Conservation (phyloP, 1,284 basidiomycete genomes). For the Rhodotorula sp. region DNA sequence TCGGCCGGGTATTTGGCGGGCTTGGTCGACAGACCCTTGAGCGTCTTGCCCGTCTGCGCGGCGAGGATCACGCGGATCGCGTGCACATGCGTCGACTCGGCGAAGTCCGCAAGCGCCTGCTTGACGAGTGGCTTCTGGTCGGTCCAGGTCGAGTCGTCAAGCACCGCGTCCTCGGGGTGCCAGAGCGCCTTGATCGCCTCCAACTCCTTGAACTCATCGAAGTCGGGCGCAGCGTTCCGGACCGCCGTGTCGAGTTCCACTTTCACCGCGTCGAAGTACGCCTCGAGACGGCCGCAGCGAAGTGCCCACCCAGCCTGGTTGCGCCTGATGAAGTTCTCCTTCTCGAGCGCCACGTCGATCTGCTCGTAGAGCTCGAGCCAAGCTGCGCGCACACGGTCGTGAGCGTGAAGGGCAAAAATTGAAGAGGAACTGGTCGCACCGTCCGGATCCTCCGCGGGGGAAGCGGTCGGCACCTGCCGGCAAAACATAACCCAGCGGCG, state of each 20-base stretch:
- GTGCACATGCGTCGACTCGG: not conserved
- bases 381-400: not conserved
- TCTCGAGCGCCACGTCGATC: not conserved
- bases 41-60: not conserved
- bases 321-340: not conserved
- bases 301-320: not conserved
- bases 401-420: no score
- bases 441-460: not conserved
- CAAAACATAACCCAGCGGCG: no score
- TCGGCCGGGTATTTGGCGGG: not conserved
- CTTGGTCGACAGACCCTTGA: not conserved
- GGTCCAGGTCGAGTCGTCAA: constrained; percentile 6
- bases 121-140: not conserved
- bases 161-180: not conserved
- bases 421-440: not conserved
- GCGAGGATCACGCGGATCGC: constrained; percentile 8
- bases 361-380: not conserved
- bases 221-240: not conserved
- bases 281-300: not conserved
- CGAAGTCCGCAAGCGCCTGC: not conserved
- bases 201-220: not conserved
- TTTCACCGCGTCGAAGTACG: not conserved
- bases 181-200: constrained; percentile 2
- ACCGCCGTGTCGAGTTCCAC: not conserved
- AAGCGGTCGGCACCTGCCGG: no score